phyloP scores from a whole-genome alignment of 139 green algal genomes.

The Raphidocelis subcapitata region DNA sequence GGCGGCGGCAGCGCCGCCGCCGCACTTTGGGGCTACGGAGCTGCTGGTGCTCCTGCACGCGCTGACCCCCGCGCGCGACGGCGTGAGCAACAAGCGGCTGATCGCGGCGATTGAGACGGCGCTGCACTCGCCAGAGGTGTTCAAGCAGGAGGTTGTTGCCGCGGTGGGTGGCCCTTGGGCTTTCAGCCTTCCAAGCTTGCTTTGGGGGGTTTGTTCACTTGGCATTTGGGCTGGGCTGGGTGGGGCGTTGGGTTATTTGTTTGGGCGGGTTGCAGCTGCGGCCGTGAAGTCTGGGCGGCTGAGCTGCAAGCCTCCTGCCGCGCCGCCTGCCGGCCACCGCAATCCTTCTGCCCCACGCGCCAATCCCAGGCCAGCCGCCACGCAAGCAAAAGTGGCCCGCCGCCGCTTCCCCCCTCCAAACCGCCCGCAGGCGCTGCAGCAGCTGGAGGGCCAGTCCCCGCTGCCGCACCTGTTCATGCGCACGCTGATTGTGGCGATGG shows the following conservation, averaged over 20 bases:
- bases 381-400: too few species aligned
- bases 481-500: conserved; percentile 63
- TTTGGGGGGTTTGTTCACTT: neutral
- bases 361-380: too few species aligned
- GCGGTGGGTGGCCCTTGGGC: conserved; percentile 23
- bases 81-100: conserved; percentile 25
- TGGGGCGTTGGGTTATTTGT: too few species aligned
- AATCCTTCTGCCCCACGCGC: too few species aligned
- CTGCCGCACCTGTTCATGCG: conserved; percentile 73
- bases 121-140: conserved; percentile 54
- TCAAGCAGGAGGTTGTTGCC: conserved; percentile 42
- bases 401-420: neutral
- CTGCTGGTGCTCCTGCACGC: conserved; percentile 66
- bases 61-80: conserved; percentile 34
- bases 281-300: too few species aligned
- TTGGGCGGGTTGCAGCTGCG: too few species aligned
- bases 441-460: conserved; percentile 44
- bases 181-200: neutral
- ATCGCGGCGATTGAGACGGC: conserved; percentile 61
- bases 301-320: too few species aligned
- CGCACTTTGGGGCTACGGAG: conserved; percentile 56
- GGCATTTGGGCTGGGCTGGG: too few species aligned
- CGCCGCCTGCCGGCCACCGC: too few species aligned
- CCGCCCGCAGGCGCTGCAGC: conserved; percentile 15
- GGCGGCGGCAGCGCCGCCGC: neutral